A percentile compares a stretch with the other conserved stretches of the same genome.
Evolutionary conservation across 441 rosid genomes (phyloP).

Genomic region (Arabidopsis lyrata): DNA sequence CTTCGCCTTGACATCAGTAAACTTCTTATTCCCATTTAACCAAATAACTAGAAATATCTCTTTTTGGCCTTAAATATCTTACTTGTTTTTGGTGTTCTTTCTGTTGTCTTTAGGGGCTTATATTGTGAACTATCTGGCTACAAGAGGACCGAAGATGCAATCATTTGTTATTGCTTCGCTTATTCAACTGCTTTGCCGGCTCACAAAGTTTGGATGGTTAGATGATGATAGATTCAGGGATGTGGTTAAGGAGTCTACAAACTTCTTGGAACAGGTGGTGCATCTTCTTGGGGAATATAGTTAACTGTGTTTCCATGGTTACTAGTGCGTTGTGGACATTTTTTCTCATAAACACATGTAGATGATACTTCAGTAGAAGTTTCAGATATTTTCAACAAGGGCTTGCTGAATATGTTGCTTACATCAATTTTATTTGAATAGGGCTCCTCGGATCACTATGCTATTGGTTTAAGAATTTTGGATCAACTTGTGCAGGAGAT

Average conservation of each 20-base stretch:
- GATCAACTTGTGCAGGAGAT: conserved; percentile 98
- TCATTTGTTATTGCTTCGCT: conserved; percentile 83
- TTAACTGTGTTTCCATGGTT: conserved; percentile 25
- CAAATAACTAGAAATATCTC: conserved; percentile 15
- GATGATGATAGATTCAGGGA: conserved; percentile 98
- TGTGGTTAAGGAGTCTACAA: conserved; percentile 80
- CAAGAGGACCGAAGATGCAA: conserved; percentile 92
- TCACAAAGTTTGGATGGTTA: conserved; percentile 98
- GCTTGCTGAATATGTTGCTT: conserved; percentile 35
- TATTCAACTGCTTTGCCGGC: conserved; percentile 89
- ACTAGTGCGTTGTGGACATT: conserved; percentile 29
- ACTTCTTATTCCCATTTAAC: conserved; percentile 30
- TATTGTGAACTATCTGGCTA: conserved; percentile 84
- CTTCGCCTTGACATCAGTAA: conserved; percentile 97
- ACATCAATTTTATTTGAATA: conserved; percentile 45
- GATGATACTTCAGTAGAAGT: conserved; percentile 22
- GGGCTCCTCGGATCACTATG: conserved; percentile 86
- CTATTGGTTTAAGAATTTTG: conserved; percentile 93
- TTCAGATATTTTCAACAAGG: conserved; percentile 18
- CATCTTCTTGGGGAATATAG: conserved; percentile 34
- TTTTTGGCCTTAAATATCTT: conserved; percentile 23
- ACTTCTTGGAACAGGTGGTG: conserved; percentile 91
- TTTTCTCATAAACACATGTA: conserved; percentile 1
- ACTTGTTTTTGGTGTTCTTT: conserved; percentile 28
- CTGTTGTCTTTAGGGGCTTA: conserved; percentile 63